phyloP scores from a whole-genome alignment of 2,329 filamentous ascomycete genomes.

The Cordyceps tenuipes region DNA sequence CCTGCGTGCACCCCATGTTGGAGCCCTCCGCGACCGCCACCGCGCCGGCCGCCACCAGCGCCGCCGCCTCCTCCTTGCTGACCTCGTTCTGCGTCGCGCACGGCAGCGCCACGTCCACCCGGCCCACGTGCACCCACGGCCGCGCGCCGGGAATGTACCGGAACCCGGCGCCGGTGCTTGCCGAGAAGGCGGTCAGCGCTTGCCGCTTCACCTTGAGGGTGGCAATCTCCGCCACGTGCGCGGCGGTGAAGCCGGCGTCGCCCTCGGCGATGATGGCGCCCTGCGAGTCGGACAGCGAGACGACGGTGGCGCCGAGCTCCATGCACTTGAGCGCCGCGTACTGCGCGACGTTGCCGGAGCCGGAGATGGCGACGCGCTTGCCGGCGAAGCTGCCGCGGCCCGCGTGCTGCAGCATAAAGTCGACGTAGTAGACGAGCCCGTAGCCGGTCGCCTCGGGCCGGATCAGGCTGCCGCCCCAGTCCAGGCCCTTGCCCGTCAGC shows the following conservation, averaged over 20 bases:
- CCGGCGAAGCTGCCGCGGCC: constrained; percentile 78
- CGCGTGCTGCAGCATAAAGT: constrained; percentile 90
- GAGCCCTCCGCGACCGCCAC: constrained; percentile 91
- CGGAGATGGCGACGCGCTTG: constrained; percentile 92
- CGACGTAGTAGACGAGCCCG: constrained; percentile 92
- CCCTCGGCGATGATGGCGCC: constrained; percentile 70
- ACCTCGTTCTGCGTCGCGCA: constrained; percentile 98
- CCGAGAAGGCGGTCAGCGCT: constrained; percentile 63
- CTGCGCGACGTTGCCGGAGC: constrained; percentile 96
- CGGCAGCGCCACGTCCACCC: constrained; percentile 85
- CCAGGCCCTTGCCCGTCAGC: constrained; percentile 87
- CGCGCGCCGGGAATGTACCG: constrained; percentile 80
- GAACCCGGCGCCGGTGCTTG: constrained; percentile 54
- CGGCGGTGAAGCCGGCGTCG: constrained; percentile 65
- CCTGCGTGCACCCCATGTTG: constrained; percentile 98
- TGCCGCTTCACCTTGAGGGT: constrained; percentile 80
- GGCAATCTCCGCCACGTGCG: constrained; percentile 72
- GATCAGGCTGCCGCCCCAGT: constrained; percentile 90
- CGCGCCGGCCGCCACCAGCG: constrained; percentile 65
- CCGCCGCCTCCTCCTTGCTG: constrained; percentile 78
- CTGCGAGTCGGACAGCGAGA: constrained; percentile 90
- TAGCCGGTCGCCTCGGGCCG: constrained; percentile 95
- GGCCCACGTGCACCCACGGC: constrained; percentile 84
- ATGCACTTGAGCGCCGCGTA: constrained; percentile 95
- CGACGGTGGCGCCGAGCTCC: constrained; percentile 85